Base-by-base conservation (phyloP, 2,329 filamentous ascomycete species). In the Pestalotiopsis sp. region DNA sequence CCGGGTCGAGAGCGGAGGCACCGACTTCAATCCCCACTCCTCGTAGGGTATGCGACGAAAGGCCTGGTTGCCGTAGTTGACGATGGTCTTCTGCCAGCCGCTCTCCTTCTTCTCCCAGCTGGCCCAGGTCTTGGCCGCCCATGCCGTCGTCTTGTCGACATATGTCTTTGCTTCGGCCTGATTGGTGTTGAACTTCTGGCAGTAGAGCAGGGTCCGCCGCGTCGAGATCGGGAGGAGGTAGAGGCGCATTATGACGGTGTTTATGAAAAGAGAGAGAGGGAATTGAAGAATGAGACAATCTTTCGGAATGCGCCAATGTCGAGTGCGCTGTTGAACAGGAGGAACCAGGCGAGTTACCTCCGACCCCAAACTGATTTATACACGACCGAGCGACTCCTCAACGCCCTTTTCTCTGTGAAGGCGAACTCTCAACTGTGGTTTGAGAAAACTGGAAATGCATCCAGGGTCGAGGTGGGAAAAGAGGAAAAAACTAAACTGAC, bases 1-100 rank as follows among this genome's bases (percentile, higher is more conserved):
- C 72, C 89, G 87, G 68, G 89, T 83, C 57, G 90, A 93, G 73
- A 97, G 85, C 25, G 95, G 91, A 59, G 96, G 96, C 65, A 99
- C 91, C 45, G 94, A 97, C 83, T 98, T 98, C 73, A 99, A 86
- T 0, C 93, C 94, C 96, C 96, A 99, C 91, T 99, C 96, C 81
- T 98, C 93, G 79, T 93, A 98, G 2, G 96, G 93, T 75, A 99
- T 97, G 71, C 93, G 90, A 74, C 93, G 91, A 70, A 99, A 88
- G 17, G 93, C 90, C 63, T 90, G 85, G 81, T 99, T 98, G 67
- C 96, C 96, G 80, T 95, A 97, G 69, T 88, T 86, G 65, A 96
- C 95, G 23, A 98, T 86, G 74, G 90, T 90, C 77, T 92, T 94
- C 84, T 98, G 94, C 96, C 96, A 98, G 66, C 93, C 93, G 59